These are phyloP conservation scores for Talaromyces sp. DNA, from an alignment of 2,329 filamentous ascomycete species.

Conservation along the genomic window DNA sequence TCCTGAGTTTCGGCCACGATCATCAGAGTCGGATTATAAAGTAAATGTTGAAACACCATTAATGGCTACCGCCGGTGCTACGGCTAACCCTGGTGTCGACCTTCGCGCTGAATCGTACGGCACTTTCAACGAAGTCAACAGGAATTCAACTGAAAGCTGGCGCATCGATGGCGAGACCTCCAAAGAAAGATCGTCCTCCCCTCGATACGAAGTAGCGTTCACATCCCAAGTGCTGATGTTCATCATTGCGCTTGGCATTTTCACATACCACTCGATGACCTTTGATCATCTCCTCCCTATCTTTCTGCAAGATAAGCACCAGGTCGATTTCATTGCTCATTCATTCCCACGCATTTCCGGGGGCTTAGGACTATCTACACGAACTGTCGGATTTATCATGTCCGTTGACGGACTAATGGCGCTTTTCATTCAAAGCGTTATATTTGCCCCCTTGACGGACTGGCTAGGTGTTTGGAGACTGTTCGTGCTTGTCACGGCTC, in stretches of 20 bases:
- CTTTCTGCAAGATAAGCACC: constrained; percentile 72
- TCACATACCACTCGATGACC: constrained; percentile 93
- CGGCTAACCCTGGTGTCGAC: constrained; percentile 69
- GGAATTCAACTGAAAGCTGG: constrained; percentile 55
- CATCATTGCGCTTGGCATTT: constrained; percentile 78
- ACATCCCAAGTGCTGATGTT: constrained; percentile 68
- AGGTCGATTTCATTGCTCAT: constrained; percentile 32
- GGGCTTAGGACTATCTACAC: constrained; percentile 63
- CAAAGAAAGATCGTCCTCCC: constrained; percentile 29
- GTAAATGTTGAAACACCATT: constrained; percentile 66
- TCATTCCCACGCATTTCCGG: constrained; percentile 51
- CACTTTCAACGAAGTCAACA: constrained; percentile 61
- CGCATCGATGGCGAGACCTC: constrained; percentile 48
- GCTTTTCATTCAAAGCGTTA: constrained; percentile 67
- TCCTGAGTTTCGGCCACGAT: constrained; percentile 68
- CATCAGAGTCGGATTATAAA: constrained; percentile 33
- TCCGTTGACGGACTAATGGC: constrained; percentile 69
- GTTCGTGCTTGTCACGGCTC: constrained; percentile 61
- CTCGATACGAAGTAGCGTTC: constrained; percentile 48
- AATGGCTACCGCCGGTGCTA: constrained; percentile 70
- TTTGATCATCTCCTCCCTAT: constrained; percentile 91
- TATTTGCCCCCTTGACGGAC: constrained; percentile 65
- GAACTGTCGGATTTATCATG: constrained; percentile 66
- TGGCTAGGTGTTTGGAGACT: constrained; percentile 65
- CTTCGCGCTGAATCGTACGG: constrained; percentile 76